These are phyloP conservation scores for Thielaviopsis populi DNA, from an alignment of 2,329 filamentous ascomycete species.

Conservation along the genomic window DNA sequence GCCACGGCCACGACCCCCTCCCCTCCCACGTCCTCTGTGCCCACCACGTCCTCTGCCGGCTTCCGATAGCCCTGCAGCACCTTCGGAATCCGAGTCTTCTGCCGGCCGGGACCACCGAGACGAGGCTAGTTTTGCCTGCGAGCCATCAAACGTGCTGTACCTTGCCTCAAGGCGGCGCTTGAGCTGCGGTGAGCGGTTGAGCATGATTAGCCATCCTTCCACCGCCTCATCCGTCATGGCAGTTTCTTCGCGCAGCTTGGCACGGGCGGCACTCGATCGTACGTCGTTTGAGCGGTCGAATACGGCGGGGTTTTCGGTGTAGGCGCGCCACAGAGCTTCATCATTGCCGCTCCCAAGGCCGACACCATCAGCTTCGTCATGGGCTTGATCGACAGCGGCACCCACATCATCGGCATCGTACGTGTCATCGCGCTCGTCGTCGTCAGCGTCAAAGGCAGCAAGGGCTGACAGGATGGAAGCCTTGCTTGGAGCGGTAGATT, in stretches of 20 bases:
- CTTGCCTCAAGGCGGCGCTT: conserved; percentile 55
- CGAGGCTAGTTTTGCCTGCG: conserved; percentile 48
- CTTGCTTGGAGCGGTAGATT: conserved; percentile 53
- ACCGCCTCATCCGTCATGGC: conserved; percentile 87
- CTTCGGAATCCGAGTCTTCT: conserved; percentile 8
- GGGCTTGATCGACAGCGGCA: conserved; percentile 63
- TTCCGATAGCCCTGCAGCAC: conserved; percentile 25
- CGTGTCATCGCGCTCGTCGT: conserved; percentile 93
- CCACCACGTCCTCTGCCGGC: conserved; percentile 32
- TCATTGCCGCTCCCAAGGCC: conserved; percentile 41
- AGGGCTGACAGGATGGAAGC: conserved; percentile 79
- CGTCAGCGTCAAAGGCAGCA: conserved; percentile 78
- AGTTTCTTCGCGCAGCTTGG: conserved; percentile 55
- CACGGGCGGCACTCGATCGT: conserved; percentile 38
- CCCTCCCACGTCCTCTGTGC: conserved; percentile 32
- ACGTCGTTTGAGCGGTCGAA: conserved; percentile 62
- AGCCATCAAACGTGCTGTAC: conserved; percentile 49
- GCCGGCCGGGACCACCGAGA: conserved; percentile 42
- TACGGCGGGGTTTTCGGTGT: conserved; percentile 44
- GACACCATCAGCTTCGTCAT: conserved; percentile 35
- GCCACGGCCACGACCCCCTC: conserved; percentile 32
- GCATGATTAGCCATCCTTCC: conserved; percentile 87
- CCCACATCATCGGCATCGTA: conserved; percentile 90
- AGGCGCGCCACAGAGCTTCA: conserved; percentile 57
- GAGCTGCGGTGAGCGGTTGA: conserved; percentile 55